Evolutionary conservation across 306 rosid species (phyloP), one percentile per base, ranked within the genome.

Genomic region (Boehmeria nivea): DNA sequence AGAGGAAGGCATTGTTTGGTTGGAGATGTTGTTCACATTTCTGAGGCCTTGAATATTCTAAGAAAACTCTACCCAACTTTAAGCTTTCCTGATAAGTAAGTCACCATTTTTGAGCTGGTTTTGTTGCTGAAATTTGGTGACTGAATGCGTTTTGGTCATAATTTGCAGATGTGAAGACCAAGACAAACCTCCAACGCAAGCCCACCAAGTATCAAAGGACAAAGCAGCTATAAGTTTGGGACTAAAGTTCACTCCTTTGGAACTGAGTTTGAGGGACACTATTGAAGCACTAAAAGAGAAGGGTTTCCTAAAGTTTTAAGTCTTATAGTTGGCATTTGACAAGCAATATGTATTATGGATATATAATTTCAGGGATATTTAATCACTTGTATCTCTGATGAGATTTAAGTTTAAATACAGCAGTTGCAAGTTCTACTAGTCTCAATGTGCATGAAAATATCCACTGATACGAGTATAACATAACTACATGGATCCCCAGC

Each of bases 241-340:
- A 3, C 44, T 60, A 2, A 57, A n/a, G n/a, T 65, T 27, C 48
- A 65, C 47, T 16, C 76, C 76, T 6, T 38, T 72, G 15, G 67
- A 65, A 60, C 63, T 44, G 26, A 45, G 48, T 12, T 23, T 59
- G 25, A 47, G 8, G 42, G 77, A 72, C 21, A 65, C 68, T 27
- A 37, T 73, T 3, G 78, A 67, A 46, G 48, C 65, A 47, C 56
- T 62, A 23, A 62, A 56, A 69, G 66, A 57, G 40, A 67, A 67
- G 64, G 59, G 8, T 25, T 66, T 9, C 12, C 23, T 26, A 26
- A 23, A n/a, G n/a, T n/a, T n/a, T n/a, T n/a, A n/a, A n/a, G n/a
- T n/a, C n/a, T n/a, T n/a, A n/a, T n/a, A n/a, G n/a, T n/a, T n/a
- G n/a, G n/a, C n/a, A n/a, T n/a, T n/a, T n/a, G n/a, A n/a, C n/a